Evolutionary conservation across 805 yeast species (phyloP).

Genomic region (Candida nonsorbophila): DNA sequence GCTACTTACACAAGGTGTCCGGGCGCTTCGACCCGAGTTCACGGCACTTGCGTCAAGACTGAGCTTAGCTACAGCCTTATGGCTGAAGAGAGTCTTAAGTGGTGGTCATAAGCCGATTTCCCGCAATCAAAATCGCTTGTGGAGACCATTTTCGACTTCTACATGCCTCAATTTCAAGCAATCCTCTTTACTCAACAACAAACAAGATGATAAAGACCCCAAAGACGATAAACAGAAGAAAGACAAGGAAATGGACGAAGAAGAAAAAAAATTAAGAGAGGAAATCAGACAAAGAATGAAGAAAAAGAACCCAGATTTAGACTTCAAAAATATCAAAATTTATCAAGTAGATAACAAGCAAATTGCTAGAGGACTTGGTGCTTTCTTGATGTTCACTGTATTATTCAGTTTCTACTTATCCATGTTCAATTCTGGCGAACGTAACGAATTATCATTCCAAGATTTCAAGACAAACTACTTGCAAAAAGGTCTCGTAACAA

Average conservation of each 20-base stretch:
- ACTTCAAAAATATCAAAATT: conserved; percentile 26
- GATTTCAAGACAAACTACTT: conserved; percentile 79
- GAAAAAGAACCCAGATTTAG: conserved; percentile 21
- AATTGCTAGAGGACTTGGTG: conserved; percentile 11
- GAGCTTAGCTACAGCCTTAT: too few species aligned
- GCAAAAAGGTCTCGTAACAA: conserved; percentile 73
- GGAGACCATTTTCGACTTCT: too few species aligned
- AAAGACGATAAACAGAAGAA: conserved; percentile 8
- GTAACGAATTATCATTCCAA: conserved; percentile 54
- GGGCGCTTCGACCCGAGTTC: too few species aligned
- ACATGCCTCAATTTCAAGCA: not conserved
- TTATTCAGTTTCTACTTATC: conserved; percentile 7
- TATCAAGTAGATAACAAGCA: conserved; percentile 16
- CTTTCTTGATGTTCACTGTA: conserved; percentile 15
- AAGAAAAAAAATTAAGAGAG: conserved; percentile 29
- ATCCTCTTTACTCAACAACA: too few species aligned
- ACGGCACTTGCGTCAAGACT: too few species aligned
- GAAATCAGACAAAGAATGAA: conserved; percentile 26
- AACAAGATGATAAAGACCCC: conserved; percentile 2
- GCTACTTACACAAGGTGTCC: too few species aligned
- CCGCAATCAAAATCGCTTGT: too few species aligned
- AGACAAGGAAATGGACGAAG: conserved; percentile 14
- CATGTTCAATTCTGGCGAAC: conserved; percentile 7
- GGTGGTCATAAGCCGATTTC: too few species aligned
- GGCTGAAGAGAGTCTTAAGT: too few species aligned